These are phyloP conservation scores for Plasmodium fragile DNA, from an alignment of 169 alveolate genomes.

Conservation along the genomic window DNA sequence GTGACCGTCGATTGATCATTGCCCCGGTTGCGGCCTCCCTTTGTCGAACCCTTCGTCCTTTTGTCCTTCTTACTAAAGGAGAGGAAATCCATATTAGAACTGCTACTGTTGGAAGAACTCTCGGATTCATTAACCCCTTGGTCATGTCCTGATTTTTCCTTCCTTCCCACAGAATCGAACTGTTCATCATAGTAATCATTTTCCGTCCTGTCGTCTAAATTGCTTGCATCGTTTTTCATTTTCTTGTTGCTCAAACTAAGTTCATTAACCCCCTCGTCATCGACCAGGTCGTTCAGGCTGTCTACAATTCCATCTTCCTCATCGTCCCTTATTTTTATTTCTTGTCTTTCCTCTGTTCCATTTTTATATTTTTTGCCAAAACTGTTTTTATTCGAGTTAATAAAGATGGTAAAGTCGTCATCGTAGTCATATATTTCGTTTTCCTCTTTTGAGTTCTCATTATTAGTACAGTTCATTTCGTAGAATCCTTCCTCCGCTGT, in stretches of 20 bases:
- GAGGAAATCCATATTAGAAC: slow-evolving; percentile 13
- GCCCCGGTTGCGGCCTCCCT: not conserved
- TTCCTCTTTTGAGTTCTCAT: slow-evolving; percentile 13
- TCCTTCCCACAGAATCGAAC: not conserved
- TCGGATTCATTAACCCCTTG: not conserved
- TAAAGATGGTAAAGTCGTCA: slow-evolving; percentile 55
- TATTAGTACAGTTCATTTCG: not conserved
- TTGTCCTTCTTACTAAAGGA: slow-evolving; percentile 17
- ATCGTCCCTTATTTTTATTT: not conserved
- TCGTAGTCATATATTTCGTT: slow-evolving; percentile 38
- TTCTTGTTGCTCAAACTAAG: not conserved
- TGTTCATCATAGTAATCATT: not conserved
- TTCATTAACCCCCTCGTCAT: not conserved
- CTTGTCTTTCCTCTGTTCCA: not conserved
- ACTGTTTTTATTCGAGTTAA: slow-evolving; percentile 22
- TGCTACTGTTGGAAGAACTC: slow-evolving; percentile 19
- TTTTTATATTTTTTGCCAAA: not conserved
- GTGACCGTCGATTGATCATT: slow-evolving; percentile 10
- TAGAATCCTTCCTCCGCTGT: not conserved
- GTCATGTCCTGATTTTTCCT: not conserved
- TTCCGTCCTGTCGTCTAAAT: not conserved
- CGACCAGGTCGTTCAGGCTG: not conserved
- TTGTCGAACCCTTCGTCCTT: not conserved
- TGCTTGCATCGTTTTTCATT: not conserved
- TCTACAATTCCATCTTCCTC: not conserved